phyloP scores from a whole-genome alignment of 129 eudicot genomes.

The Artemisia tridentata region DNA sequence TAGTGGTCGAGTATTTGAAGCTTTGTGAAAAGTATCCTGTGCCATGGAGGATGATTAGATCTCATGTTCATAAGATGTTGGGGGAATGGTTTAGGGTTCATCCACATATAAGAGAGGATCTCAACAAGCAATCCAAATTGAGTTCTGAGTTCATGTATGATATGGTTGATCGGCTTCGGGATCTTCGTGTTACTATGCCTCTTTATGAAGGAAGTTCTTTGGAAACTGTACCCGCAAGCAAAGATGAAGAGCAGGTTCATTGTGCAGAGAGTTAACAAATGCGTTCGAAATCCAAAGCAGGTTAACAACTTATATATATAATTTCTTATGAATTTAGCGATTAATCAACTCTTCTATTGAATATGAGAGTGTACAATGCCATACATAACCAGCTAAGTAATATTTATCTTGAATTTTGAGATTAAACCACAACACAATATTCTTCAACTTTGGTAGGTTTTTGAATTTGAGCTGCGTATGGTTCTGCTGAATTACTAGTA shows the following conservation, averaged over 20 bases:
- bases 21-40: conserved; percentile 85
- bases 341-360: no score
- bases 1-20: conserved; percentile 77
- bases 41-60: conserved; percentile 90
- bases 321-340: not conserved
- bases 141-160: conserved; percentile 74
- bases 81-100: conserved; percentile 82
- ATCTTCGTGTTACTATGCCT: conserved; percentile 54
- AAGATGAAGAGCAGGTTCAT: conserved; percentile 22
- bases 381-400: no score
- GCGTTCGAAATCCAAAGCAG: not conserved
- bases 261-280: conserved; percentile 11
- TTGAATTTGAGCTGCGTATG: not conserved
- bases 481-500: not conserved
- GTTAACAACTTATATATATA: not conserved
- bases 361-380: no score
- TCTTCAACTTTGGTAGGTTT: conserved; percentile 1
- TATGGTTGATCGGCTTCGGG: conserved; percentile 62
- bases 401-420: no score
- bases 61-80: conserved; percentile 84
- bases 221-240: conserved; percentile 24
- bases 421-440: no score
- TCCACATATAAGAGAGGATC: conserved; percentile 71
- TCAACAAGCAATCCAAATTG: conserved; percentile 59
- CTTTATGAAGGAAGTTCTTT: conserved; percentile 29